Evolutionary conservation across 164 flowering plant species (phyloP), one percentile per base, ranked within the genome.

Genomic region (Platanus orientalis): DNA sequence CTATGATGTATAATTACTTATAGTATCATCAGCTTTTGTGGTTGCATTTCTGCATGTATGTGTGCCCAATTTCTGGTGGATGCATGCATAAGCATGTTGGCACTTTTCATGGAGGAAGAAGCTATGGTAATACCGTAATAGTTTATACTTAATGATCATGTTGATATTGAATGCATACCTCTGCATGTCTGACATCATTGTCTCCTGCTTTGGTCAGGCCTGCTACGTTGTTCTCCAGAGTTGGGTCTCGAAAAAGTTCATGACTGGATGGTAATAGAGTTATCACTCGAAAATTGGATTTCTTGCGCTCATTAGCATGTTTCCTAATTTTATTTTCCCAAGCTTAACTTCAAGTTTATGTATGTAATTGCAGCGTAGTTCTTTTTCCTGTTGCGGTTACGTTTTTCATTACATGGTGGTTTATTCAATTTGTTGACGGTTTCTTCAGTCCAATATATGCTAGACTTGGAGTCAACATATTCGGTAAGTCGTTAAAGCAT

Each of bases 361-460:
- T 52, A 42, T 70, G 60, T 39, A 34, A 62, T 54, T 78, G 83
- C 83, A 81, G 84, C 65, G 84, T 84, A 7, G 85, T 90, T 49
- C 94, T 90, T 39, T 90, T 90, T 67, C 97, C 97, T 11, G 85
- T 78, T 50, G 86, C 85, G 2, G 81, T 90, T 62, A 88, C 97
- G 25, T 83, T 81, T 64, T 81, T 79, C 42, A 71, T 81, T 63
- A 83, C 83, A 4, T 81, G 83, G 83, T 83, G 85, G 88, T 79
- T 83, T 69, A 69, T 89, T 66, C 88, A 87, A 71, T 89, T 89
- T 70, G 87, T 90, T 63, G 97, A 90, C 70, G 82, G 97, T 70
- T 87, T 90, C 82, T 90, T 90, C 82, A 87, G 94, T 66, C 97
- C 97, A 62, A 48, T 90, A 39, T 88, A 90, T 79, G 86, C 57